A percentile compares a stretch with the other conserved stretches of the same genome.
These are phyloP conservation scores for Plasmodium fragile DNA, from an alignment of 169 alveolate species.

Conservation along the genomic window DNA sequence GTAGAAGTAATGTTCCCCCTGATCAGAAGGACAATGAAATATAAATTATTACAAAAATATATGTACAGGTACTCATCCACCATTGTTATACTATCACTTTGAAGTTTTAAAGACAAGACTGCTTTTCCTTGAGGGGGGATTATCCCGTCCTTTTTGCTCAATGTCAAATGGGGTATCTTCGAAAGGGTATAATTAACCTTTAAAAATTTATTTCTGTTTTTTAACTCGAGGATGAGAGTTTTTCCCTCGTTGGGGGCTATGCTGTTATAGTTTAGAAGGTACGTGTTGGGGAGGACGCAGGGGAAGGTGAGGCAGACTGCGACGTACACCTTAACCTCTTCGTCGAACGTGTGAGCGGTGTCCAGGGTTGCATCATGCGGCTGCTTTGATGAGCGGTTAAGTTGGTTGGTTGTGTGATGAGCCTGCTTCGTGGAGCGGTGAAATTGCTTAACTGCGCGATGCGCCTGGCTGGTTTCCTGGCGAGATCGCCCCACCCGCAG, in stretches of 20 bases:
- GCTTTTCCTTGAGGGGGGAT: constrained; percentile 13
- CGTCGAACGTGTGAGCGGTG: not conserved
- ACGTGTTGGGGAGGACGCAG: constrained; percentile 10
- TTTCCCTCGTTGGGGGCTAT: constrained; percentile 40
- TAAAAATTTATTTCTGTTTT: constrained; percentile 33
- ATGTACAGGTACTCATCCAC: constrained; percentile 41
- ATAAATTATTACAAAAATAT: constrained; percentile 55
- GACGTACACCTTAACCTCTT: constrained; percentile 21
- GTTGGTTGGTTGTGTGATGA: not conserved
- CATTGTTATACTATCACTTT: constrained; percentile 28
- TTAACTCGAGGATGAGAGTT: constrained; percentile 41
- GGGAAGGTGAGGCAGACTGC: constrained; percentile 54
- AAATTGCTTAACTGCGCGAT: not conserved
- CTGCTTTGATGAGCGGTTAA: not conserved
- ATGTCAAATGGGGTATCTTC: constrained; percentile 26
- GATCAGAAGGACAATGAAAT: constrained; percentile 33
- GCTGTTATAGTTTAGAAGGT: constrained; percentile 24
- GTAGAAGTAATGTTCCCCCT: constrained; percentile 1
- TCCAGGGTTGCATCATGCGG: not conserved
- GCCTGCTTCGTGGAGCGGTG: too few relatives aligned
- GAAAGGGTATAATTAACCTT: constrained; percentile 39
- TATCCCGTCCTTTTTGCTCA: constrained; percentile 41
- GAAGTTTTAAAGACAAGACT: constrained; percentile 14
- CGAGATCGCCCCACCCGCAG: not conserved
- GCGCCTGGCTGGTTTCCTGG: not conserved